Evolutionary conservation across 2,329 filamentous ascomycete species (phyloP), one percentile per base, ranked within the genome.

Genomic region (Anisogramma anomala): DNA sequence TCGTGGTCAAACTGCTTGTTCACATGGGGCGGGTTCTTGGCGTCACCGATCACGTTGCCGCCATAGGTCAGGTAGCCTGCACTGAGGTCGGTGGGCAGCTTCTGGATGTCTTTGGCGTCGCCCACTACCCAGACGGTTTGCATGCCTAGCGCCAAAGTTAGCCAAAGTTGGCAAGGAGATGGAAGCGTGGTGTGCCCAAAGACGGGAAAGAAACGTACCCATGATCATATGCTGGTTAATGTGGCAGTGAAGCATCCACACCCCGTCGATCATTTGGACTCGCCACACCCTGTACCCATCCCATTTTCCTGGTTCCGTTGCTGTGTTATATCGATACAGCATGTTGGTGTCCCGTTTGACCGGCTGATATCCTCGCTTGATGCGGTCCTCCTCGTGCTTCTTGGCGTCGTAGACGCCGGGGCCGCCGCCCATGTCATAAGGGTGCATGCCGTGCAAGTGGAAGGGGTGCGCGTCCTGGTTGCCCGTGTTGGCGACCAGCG

Each of bases 211-310:
- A 22, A 22, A 55, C 64, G 59, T 57, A 50, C 67, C 70, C 71
- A 77, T 76, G 14, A 72, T 57, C 65, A 74, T 72, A 52, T 79
- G 74, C 40, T 69, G 66, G 36, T 72, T 48, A 13, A 71, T 66
- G 52, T 79, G 74, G 47, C 74, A 79, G 53, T 79, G 74, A 47
- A 78, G 60, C 71, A 78, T 71, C 72, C 72, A 79, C 3, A 72
- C 71, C 0, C 74, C 75, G 3, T 71, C 50, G 1, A 54, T 58
- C 1, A 69, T 53, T 4, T 61, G 52, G 1, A 79, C 55, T 8
- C 77, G 61, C 77, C 75, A 80, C 0, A 66, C 75, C 15, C 76
- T 60, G 77, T 77, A 82, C 0, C 76, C 74, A 0, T n/a, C n/a
- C n/a, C n/a, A n/a, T n/a, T n/a, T n/a, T n/a, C n/a, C n/a, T n/a